Evolutionary conservation across 106 monocot genomes (phyloP), one percentile per base, ranked within the genome.

Genomic region (Allium sativum): DNA sequence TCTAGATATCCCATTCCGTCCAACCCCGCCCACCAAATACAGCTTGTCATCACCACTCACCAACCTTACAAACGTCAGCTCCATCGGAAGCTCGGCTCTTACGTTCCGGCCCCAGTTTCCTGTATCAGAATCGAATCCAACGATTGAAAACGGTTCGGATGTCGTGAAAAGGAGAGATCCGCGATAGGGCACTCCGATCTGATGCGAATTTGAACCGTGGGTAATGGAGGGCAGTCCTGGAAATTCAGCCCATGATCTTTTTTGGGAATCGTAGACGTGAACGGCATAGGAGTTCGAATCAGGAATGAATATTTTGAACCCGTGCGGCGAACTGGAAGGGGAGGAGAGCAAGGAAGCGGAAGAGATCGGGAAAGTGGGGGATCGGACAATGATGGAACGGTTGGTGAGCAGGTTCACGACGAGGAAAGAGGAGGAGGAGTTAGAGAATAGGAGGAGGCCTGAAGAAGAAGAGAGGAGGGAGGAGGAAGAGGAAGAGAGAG

Each of bases 1-100:
- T 69, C 76, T 68, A 45, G 81, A 69, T 1, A 81, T 81, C 42
- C 81, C 81, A 42, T 81, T 60, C 42, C 65, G 61, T 20, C 81
- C 81, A 0, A 73, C 65, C 9, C 81, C 76, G 12, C 69, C 76
- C 15, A 81, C 65, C 44, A 81, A 55, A 55, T 58, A 76, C 13
- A 81, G 51, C 55, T 56, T 60, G 8, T 59, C 48, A 14, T 19
- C 47, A 44, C 65, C 46, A 46, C 58, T 63, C 19, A 73, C 81
- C 55, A 81, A 48, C 50, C 75, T 52, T 0, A 66, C 61, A 52
- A 81, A 81, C 21, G 61, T 69, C 3, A 81, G 66, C 10, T 66
- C 76, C 0, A 16, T 40, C 6, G 81, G 76, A 44, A 72, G 64
- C 12, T 9, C 31, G 1, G 71, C 61, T 16, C 22, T 51, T 14